Conservation (phyloP, 75 land plant genomes). For the Selaginella tamariscina region DNA sequence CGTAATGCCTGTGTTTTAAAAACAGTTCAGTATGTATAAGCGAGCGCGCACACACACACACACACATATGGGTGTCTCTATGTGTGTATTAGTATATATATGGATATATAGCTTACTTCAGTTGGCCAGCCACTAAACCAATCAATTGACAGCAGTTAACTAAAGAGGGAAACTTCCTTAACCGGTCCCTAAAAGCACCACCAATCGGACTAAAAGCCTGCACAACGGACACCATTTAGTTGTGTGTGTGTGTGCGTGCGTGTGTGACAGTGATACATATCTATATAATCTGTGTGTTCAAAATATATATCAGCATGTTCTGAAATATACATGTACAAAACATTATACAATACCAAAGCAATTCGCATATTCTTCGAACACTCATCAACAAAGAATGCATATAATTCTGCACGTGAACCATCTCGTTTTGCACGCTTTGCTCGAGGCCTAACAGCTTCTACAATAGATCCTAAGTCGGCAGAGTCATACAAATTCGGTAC, state of each 20-base stretch:
- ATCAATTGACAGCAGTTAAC: constrained; percentile 28
- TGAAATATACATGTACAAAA: too few relatives aligned
- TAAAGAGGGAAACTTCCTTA: constrained; percentile 25
- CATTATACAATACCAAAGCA: constrained; percentile 20
- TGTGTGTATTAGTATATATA: too few relatives aligned
- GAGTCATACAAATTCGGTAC: constrained; percentile 24
- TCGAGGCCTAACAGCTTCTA: constrained; percentile 23
- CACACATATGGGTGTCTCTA: too few relatives aligned
- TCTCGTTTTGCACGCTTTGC: constrained; percentile 23
- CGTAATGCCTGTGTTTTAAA: constrained; percentile 17
- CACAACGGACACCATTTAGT: too few relatives aligned
- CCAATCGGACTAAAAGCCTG: constrained; percentile 31
- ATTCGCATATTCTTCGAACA: constrained; percentile 27
- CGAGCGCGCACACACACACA: neutral
- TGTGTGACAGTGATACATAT: too few relatives aligned
- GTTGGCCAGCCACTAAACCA: constrained; percentile 29
- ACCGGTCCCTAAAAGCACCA: constrained; percentile 24
- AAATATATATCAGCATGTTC: too few relatives aligned
- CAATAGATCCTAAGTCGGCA: constrained; percentile 22
- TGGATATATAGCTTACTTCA: constrained; percentile 12
- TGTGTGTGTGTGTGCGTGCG: too few relatives aligned
- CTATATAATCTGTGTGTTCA: too few relatives aligned
- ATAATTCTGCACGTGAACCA: constrained; percentile 21
- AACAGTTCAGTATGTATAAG: neutral
- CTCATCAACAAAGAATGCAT: constrained; percentile 25